Evolutionary conservation across 345 rosid species (phyloP), one percentile per base, ranked within the genome.

Genomic region (Microthlaspi erraticum): DNA sequence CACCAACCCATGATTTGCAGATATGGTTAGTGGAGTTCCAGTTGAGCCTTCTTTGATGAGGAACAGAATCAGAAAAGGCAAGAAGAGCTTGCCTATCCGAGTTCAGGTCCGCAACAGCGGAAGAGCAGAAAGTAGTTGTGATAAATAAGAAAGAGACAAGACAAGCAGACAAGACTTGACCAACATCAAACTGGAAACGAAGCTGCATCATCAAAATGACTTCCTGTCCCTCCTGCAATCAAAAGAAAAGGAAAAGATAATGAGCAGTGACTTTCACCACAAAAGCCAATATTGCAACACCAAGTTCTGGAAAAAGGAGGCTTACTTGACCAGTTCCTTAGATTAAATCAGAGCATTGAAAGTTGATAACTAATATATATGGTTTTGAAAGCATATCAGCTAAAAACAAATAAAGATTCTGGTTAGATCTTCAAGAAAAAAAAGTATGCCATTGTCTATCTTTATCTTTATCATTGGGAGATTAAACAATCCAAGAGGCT

Each of bases 1-100:
- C 82, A 8, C 98, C 98, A 1, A 73, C 70, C 98, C 98, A 89
- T 53, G 90, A 79, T 14, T 70, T 61, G 84, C 96, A 89, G 45
- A 87, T 70, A 6, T 83, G 82, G 45, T 70, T 73, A 60, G 76
- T 54, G 51, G 83, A 49, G 36, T 52, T 86, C 96, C 93, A 90
- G 73, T 90, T 87, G 50, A 90, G 89, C 32, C 45, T 66, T 59
- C 91, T 72, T 32, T 64, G 59, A 79, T 84, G 96, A 31, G 83
- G 96, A 50, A 83, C 82, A 62, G 79, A 75, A 74, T 66, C 71
- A 45, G 80, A 78, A 73, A 90, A 90, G 57, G 82, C 78, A 36
- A 90, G 84, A 70, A 87, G 91, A 46, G 91, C 91, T 72, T 83
- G 85, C 79, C 71, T 74, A 76, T 90, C 96, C 3, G 93, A 84